These are phyloP conservation scores for Salix brachista DNA, from an alignment of 345 rosid species.

Conservation along the genomic window DNA sequence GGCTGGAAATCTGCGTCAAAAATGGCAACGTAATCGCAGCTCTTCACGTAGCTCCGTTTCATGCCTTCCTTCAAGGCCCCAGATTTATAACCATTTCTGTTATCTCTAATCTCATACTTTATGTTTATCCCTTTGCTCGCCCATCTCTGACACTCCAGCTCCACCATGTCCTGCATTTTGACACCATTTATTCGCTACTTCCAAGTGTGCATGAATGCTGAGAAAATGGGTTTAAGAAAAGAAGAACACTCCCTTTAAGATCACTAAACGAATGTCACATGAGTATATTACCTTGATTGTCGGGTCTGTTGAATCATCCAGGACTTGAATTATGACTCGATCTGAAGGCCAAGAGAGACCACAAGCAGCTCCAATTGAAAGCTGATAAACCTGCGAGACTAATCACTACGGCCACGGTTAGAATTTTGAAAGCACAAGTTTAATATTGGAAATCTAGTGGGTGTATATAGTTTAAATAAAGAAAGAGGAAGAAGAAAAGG, in stretches of 20 bases:
- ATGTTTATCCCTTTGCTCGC: conserved; percentile 93
- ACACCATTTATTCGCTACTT: not conserved
- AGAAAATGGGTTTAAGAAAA: not conserved
- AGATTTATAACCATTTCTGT: conserved; percentile 85
- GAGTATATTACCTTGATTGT: conserved; percentile 50
- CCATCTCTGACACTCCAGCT: conserved; percentile 89
- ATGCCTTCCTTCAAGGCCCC: conserved; percentile 94
- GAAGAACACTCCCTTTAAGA: not conserved
- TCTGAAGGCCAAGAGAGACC: conserved; percentile 98
- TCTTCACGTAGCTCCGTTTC: conserved; percentile 76
- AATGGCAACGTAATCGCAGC: conserved; percentile 81
- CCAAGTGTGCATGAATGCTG: not conserved
- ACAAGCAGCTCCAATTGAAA: conserved; percentile 82
- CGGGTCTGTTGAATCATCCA: conserved; percentile 93
- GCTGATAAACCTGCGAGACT: conserved; percentile 7
- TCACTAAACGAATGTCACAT: not conserved
- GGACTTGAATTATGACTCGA: conserved; percentile 80
- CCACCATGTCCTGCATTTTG: conserved; percentile 62
- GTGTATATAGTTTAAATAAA: too few relatives aligned
- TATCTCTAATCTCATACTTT: conserved; percentile 77
- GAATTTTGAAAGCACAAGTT: not conserved
- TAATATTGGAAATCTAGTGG: not conserved
- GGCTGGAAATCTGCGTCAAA: conserved; percentile 99
- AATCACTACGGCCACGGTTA: too few relatives aligned
- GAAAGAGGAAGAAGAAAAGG: not conserved